phyloP scores from a whole-genome alignment of 2,329 filamentous ascomycete genomes.

The Aspergillus sp. region DNA sequence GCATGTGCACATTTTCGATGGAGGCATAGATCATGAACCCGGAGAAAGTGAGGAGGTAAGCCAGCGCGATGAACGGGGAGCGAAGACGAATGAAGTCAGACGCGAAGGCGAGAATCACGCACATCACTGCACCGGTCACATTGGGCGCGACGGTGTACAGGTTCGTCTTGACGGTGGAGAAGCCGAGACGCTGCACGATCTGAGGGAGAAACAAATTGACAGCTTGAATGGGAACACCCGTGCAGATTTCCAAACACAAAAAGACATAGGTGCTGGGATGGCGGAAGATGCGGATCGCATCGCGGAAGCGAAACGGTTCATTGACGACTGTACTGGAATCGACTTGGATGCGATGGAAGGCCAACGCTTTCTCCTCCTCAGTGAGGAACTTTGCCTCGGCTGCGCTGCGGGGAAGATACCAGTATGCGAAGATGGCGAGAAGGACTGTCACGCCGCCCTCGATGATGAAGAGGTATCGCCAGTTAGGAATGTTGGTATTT shows the following conservation, averaged over 20 bases:
- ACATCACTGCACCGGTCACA: conserved; percentile 63
- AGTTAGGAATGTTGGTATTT: conserved; percentile 41
- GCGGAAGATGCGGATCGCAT: conserved; percentile 48
- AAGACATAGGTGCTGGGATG: conserved; percentile 50
- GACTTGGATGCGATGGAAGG: conserved; percentile 66
- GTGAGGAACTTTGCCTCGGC: conserved; percentile 59
- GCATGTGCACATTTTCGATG: conserved; percentile 55
- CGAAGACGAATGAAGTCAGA: conserved; percentile 61
- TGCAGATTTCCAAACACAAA: conserved; percentile 51
- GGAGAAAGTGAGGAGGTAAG: conserved; percentile 66
- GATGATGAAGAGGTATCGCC: conserved; percentile 51
- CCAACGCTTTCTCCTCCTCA: conserved; percentile 59
- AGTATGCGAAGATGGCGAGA: conserved; percentile 59
- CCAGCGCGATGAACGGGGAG: conserved; percentile 67
- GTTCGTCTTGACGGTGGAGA: conserved; percentile 60
- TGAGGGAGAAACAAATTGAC: conserved; percentile 54
- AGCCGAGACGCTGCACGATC: conserved; percentile 49
- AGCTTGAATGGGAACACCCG: conserved; percentile 53
- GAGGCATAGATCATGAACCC: conserved; percentile 74
- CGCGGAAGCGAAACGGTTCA: conserved; percentile 48
- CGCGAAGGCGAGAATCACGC: conserved; percentile 64
- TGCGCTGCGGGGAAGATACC: conserved; percentile 61
- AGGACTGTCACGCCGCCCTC: conserved; percentile 55
- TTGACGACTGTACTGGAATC: conserved; percentile 63
- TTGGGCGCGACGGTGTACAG: conserved; percentile 78